Percentiles rank a stretch among this genome's conserved stretches.
phyloP scores from a whole-genome alignment of 352 stramenopile genomes.

The Phytophthora niederhauseri region DNA sequence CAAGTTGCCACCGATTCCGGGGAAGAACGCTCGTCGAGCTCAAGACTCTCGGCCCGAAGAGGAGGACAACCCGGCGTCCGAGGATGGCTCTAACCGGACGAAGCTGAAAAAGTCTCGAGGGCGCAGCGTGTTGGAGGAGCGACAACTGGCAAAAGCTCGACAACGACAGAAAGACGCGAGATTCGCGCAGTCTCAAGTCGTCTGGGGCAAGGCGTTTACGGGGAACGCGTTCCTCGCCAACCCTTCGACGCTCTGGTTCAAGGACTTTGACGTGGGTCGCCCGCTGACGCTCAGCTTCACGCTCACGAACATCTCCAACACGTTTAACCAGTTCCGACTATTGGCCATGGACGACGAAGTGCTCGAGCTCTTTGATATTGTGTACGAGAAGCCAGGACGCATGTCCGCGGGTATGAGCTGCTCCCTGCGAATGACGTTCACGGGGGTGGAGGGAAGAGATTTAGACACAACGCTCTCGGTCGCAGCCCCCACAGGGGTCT shows the following conservation, averaged over 20 bases:
- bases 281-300: slow-evolving; percentile 66
- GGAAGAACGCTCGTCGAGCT: background rate
- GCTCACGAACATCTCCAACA: slow-evolving; percentile 93
- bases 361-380: slow-evolving; percentile 88
- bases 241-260: slow-evolving; percentile 84
- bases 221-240: slow-evolving; percentile 84
- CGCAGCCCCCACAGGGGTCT: slow-evolving; percentile 79
- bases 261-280: slow-evolving; percentile 89
- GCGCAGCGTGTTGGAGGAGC: slow-evolving; percentile 69
- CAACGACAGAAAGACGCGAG: slow-evolving; percentile 58
- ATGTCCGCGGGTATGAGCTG: slow-evolving; percentile 92
- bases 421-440: slow-evolving; percentile 74
- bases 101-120: slow-evolving; percentile 39
- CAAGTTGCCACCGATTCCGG: slow-evolving; percentile 25
- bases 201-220: slow-evolving; percentile 83
- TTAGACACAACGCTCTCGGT: slow-evolving; percentile 68
- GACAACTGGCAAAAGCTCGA: slow-evolving; percentile 49
- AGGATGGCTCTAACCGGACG: background rate
- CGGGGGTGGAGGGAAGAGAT: slow-evolving; percentile 59
- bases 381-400: slow-evolving; percentile 84
- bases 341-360: slow-evolving; percentile 74
- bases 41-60: slow-evolving; percentile 20
- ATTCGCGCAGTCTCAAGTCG: slow-evolving; percentile 70
- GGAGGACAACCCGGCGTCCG: slow-evolving; percentile 13
- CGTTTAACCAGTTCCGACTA: slow-evolving; percentile 93